These are phyloP conservation scores for Calonectria naviculata DNA, from an alignment of 2,329 filamentous ascomycete species.

Conservation along the genomic window DNA sequence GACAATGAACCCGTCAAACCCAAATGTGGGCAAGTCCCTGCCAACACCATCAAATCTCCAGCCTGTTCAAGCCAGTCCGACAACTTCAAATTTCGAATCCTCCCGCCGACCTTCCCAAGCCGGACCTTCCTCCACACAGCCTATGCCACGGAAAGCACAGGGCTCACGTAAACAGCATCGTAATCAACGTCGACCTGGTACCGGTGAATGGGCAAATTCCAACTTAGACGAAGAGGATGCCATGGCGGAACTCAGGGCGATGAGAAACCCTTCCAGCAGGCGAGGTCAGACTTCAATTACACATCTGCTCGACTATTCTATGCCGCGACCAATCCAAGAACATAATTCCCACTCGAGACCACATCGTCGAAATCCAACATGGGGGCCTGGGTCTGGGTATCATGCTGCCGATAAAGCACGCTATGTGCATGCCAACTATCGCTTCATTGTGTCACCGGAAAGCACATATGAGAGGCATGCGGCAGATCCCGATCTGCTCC, in stretches of 20 bases:
- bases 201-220: conserved; percentile 47
- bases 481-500: conserved; percentile 85
- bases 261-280: conserved; percentile 71
- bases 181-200: conserved; percentile 77
- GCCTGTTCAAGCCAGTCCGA: conserved; percentile 53
- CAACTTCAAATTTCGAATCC: conserved; percentile 61
- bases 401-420: conserved; percentile 92
- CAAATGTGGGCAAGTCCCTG: conserved; percentile 62
- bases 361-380: conserved; percentile 78
- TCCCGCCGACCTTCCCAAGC: conserved; percentile 59
- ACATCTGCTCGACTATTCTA: conserved; percentile 91
- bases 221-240: conserved; percentile 82
- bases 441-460: conserved; percentile 90
- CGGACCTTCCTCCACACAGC: conserved; percentile 41
- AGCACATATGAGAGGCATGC: conserved; percentile 85
- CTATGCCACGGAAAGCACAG: conserved; percentile 79
- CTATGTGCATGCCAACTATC: conserved; percentile 94
- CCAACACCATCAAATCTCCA: conserved; percentile 54
- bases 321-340: conserved; percentile 77
- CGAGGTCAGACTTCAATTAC: conserved; percentile 98
- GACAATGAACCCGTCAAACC: conserved; percentile 49
- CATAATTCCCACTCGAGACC: conserved; percentile 64
- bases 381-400: conserved; percentile 89
- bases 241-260: conserved; percentile 79
- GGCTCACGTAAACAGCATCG: conserved; percentile 84